Percentiles rank a stretch among this genome's conserved stretches.
These are phyloP conservation scores for Austropuccinia psidii DNA, from an alignment of 1,284 basidiomycete genomes.

Conservation along the genomic window DNA sequence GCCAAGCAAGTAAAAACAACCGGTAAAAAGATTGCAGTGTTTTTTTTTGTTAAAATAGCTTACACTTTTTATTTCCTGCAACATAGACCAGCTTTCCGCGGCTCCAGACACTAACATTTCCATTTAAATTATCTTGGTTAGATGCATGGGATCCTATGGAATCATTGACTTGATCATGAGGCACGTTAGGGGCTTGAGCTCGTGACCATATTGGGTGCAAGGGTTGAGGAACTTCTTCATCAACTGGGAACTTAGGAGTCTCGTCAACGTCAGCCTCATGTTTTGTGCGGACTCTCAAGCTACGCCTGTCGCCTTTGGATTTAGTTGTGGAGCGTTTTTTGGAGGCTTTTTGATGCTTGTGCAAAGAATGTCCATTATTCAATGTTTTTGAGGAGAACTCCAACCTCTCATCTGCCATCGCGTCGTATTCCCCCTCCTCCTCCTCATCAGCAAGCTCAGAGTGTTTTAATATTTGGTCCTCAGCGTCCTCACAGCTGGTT, in stretches of 20 bases:
- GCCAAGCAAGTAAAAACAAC: no score
- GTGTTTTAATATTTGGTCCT: constrained; percentile 1
- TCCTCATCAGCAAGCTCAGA: neutral
- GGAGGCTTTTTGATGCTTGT: neutral
- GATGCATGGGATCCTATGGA: neutral
- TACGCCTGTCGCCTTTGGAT: constrained; percentile 23
- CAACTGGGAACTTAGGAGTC: neutral
- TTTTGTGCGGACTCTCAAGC: constrained; percentile 20
- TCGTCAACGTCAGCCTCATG: constrained; percentile 19
- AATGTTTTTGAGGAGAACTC: no score
- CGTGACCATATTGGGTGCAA: constrained; percentile 26
- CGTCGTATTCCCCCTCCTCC: neutral
- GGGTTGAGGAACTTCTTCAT: constrained; percentile 23
- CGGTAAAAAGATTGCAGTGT: no score
- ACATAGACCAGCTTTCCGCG: constrained; percentile 35
- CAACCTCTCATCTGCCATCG: neutral
- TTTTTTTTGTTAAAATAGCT: no score
- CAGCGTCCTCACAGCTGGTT: constrained; percentile 17
- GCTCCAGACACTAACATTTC: constrained; percentile 33
- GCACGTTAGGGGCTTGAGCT: constrained; percentile 4
- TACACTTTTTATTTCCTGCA: constrained; percentile 31
- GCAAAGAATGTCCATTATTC: neutral
- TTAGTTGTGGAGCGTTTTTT: neutral
- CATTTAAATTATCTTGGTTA: neutral
- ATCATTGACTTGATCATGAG: constrained; percentile 21